A percentile compares a stretch with the other conserved stretches of the same genome.
Conservation (phyloP, 1,284 basidiomycete species). For the Ganoderma leucocontextum region DNA sequence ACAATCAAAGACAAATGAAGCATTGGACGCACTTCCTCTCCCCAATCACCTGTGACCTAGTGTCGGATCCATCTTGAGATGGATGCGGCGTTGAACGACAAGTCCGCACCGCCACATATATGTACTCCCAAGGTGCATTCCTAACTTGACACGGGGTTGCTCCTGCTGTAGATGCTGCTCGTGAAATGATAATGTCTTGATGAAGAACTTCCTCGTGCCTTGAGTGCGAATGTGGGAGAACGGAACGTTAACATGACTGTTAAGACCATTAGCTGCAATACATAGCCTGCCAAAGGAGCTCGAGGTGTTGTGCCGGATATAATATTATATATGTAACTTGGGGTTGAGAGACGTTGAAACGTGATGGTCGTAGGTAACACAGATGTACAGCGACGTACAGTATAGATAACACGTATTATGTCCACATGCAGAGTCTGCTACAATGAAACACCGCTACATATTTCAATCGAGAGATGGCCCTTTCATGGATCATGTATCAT, state of each 20-base stretch:
- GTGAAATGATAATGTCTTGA: neutral
- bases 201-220: neutral
- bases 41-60: no score
- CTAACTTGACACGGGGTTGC: neutral
- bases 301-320: neutral
- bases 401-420: conserved; percentile 22
- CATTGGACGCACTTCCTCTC: no score
- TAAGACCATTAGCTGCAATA: conserved; percentile 2
- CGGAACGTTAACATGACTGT: neutral
- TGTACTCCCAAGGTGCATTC: neutral
- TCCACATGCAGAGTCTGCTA: conserved; percentile 16
- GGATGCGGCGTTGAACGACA: no score
- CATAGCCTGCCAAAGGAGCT: neutral
- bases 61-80: no score
- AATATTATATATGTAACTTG: conserved; percentile 15
- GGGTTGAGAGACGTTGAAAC: neutral
- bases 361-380: conserved; percentile 10
- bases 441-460: conserved; percentile 4
- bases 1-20: no score
- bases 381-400: conserved; percentile 20
- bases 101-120: no score
- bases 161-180: neutral
- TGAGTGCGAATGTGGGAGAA: neutral
- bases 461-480: neutral
- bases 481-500: conserved; percentile 7